A percentile compares a stretch with the other conserved stretches of the same genome.
phyloP scores from a whole-genome alignment of 768 basidiomycete genomes.

The Macrocybe gigantea region DNA sequence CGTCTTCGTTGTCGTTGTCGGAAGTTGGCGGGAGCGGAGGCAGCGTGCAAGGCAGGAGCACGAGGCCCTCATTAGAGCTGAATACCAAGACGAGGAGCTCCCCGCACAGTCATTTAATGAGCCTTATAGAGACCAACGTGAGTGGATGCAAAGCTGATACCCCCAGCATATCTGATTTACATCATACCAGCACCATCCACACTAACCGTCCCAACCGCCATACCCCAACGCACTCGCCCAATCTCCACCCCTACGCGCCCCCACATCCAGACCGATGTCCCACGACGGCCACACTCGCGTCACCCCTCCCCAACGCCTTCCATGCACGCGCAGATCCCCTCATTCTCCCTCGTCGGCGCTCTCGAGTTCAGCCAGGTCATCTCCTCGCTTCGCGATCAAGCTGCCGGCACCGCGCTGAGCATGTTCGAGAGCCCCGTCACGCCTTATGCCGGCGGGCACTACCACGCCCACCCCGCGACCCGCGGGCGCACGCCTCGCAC shows the following conservation, averaged over 20 bases:
- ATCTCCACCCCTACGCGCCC: background rate
- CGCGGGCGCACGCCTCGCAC: conserved; percentile 17
- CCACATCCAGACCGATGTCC: conserved; percentile 29
- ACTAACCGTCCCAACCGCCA: background rate
- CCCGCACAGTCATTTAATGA: conserved; percentile 23
- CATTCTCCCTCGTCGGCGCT: conserved; percentile 90
- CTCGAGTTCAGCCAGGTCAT: conserved; percentile 95
- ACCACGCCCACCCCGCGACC: conserved; percentile 35
- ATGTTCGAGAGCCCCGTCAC: conserved; percentile 63
- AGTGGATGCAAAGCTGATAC: conserved; percentile 12
- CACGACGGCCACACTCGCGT: conserved; percentile 36
- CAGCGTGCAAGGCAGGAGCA: conserved; percentile 37
- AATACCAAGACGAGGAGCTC: conserved; percentile 47
- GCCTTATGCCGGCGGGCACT: conserved; percentile 74
- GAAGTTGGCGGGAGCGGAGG: conserved; percentile 71
- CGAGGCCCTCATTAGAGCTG: conserved; percentile 51
- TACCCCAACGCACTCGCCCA: background rate
- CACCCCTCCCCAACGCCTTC: conserved; percentile 44
- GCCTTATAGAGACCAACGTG: conserved; percentile 63
- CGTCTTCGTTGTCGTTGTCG: conserved; percentile 67
- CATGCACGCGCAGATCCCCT: conserved; percentile 54
- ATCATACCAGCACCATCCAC: background rate
- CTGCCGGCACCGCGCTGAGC: conserved; percentile 48
- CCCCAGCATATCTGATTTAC: background rate
- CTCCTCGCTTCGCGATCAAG: conserved; percentile 67